Conservation (phyloP, 805 yeast genomes). For the Saturnispora zaruensis region DNA sequence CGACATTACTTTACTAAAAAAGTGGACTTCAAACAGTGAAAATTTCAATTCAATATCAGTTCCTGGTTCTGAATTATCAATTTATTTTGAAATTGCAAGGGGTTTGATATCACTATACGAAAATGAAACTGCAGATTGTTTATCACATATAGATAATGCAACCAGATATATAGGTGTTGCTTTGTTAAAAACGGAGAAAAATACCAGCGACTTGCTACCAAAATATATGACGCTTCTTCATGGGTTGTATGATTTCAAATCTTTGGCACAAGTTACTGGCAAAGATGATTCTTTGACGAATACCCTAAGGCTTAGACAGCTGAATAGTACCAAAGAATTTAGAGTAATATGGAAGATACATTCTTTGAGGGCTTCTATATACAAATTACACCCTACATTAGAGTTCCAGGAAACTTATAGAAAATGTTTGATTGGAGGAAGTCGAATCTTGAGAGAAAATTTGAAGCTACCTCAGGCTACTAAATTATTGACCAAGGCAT, state of each 20-base stretch:
- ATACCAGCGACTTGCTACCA: conserved; percentile 44
- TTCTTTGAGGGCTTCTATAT: conserved; percentile 34
- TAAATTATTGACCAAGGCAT: conserved; percentile 54
- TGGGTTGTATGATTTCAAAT: conserved; percentile 49
- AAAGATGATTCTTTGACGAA: conserved; percentile 14
- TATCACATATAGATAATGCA: conserved; percentile 39
- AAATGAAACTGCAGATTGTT: conserved; percentile 29
- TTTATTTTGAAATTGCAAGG: conserved; percentile 58
- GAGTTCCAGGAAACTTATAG: conserved; percentile 30
- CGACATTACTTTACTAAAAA: conserved; percentile 36
- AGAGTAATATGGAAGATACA: conserved; percentile 39
- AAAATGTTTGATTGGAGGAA: conserved; percentile 48
- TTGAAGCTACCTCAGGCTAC: conserved; percentile 67
- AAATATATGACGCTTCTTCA: conserved; percentile 47
- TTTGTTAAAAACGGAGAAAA: conserved; percentile 39
- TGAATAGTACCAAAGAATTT: conserved; percentile 29
- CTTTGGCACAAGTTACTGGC: conserved; percentile 23
- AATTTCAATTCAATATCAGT: conserved; percentile 24
- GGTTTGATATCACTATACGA: conserved; percentile 41
- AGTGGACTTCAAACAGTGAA: conserved; percentile 55
- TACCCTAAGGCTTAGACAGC: conserved; percentile 17
- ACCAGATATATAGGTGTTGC: conserved; percentile 53
- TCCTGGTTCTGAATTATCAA: conserved; percentile 45
- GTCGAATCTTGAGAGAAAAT: conserved; percentile 58
- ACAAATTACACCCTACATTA: conserved; percentile 20